Base-by-base conservation (phyloP, 2,329 filamentous ascomycete genomes). In the Didymella keratinophila region DNA sequence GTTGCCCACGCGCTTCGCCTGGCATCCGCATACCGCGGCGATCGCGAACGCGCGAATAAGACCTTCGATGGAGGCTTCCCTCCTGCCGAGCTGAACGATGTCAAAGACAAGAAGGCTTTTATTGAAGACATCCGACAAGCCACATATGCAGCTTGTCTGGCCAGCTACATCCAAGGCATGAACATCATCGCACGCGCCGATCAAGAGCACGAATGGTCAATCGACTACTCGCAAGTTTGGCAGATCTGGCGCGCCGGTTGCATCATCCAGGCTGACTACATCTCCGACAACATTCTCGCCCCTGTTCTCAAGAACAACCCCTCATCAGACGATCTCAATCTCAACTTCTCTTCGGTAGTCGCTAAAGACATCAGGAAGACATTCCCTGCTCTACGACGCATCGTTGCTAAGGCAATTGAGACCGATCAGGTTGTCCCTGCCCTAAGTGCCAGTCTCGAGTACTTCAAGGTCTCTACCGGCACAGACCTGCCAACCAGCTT, bases 181-280 rank as follows among this genome's bases (percentile, higher is more conserved):
- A 85, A 89, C 66, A 76, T 90, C 46, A 86, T 91, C 63, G 82
- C 84, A 5, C 81, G 80, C 25, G 84, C 85, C 0, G 84, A 88
- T 66, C 76, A 80, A 41, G 78, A 84, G 30, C 81, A 89, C 68
- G 79, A 81, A 30, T 91, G 88, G 88, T 78, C 79, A 39, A 80
- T 87, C 56, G 74, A 85, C 63, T 83, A 83, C 65, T 69, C 71
- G 14, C 77, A 80, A 27, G 78, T 86, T 2, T 76, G 86, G 45
- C 80, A 85, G 68, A 87, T 91, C 63, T 91, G 88, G 89, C 83
- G 87, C 2, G 86, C 82, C 0, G 88, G 89, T 8, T 91, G 88
- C 73, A 91, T 91, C 72, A 91, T 91, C 69, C 84, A 88, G 67
- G 83, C 85, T 1, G 87, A 90, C 63, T 81, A 85, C 64, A 87